phyloP scores from a whole-genome alignment of 441 rosid genomes.

The Populus hybrid region DNA sequence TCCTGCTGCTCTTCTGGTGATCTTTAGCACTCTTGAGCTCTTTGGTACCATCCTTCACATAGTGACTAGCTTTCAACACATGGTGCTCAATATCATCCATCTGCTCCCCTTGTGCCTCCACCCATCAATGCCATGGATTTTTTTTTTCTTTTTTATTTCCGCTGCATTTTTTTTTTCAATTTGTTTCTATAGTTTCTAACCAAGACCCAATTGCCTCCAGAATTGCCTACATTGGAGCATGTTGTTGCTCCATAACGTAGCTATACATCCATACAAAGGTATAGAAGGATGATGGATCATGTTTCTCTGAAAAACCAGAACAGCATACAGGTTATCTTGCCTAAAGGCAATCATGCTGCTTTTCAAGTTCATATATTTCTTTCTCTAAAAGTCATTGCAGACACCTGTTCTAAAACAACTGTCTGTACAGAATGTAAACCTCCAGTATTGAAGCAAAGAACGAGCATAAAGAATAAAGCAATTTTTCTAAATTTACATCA shows the following conservation, averaged over 20 bases:
- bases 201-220: background rate
- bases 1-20: slow-evolving; percentile 71
- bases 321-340: background rate
- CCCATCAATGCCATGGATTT: background rate
- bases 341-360: background rate
- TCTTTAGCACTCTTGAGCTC: slow-evolving; percentile 65
- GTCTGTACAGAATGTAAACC: background rate
- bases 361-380: no score
- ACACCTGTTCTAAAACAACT: no score
- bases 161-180: background rate
- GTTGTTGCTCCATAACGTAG: no score
- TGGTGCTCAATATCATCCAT: slow-evolving; percentile 83
- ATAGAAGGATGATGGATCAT: background rate
- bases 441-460: background rate
- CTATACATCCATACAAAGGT: no score
- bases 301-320: background rate
- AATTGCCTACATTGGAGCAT: no score
- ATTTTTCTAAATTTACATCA: background rate
- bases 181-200: background rate
- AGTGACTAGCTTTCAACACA: slow-evolving; percentile 69
- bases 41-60: slow-evolving; percentile 69
- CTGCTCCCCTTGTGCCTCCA: slow-evolving; percentile 88
- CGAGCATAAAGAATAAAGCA: background rate
- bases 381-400: background rate
- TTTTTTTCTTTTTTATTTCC: background rate